phyloP scores from a whole-genome alignment of 331 rosid species.

The Stylosanthes scabra region DNA sequence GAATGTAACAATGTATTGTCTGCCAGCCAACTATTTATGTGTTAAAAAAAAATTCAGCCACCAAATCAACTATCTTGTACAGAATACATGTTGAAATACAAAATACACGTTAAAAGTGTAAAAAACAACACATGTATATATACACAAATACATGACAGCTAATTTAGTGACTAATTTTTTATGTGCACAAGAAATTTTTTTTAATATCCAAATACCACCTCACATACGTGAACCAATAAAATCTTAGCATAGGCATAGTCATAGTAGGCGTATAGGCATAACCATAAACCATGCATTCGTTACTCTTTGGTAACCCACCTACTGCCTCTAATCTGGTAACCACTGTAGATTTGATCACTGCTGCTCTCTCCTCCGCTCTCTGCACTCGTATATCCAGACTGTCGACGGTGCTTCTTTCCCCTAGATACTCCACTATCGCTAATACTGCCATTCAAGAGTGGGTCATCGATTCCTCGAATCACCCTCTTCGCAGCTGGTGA shows the following conservation, averaged over 20 bases:
- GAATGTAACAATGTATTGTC: no score
- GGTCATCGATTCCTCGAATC: slow-evolving; percentile 97
- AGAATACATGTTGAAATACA: no score
- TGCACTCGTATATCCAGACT: slow-evolving; percentile 80
- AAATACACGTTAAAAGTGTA: no score
- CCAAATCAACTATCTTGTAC: no score
- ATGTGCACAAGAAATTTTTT: no score
- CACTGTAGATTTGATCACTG: slow-evolving; percentile 80
- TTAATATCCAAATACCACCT: no score
- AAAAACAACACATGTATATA: no score
- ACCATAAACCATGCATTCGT: slow-evolving; percentile 17
- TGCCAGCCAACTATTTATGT: no score
- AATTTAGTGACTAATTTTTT: no score
- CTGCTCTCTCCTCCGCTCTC: slow-evolving; percentile 99
- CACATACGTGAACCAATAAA: not conserved
- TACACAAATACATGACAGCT: no score
- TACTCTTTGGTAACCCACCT: slow-evolving; percentile 96
- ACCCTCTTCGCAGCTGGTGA: slow-evolving; percentile 69
- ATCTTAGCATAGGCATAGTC: not conserved
- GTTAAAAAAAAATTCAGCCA: no score
- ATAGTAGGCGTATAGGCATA: no score
- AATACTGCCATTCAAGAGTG: slow-evolving; percentile 81
- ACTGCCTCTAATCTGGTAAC: slow-evolving; percentile 79
- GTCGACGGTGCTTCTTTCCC: slow-evolving; percentile 82
- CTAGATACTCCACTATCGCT: slow-evolving; percentile 78